Evolutionary conservation across 139 green algal species (phyloP).

Genomic region (Penium margaritaceum): DNA sequence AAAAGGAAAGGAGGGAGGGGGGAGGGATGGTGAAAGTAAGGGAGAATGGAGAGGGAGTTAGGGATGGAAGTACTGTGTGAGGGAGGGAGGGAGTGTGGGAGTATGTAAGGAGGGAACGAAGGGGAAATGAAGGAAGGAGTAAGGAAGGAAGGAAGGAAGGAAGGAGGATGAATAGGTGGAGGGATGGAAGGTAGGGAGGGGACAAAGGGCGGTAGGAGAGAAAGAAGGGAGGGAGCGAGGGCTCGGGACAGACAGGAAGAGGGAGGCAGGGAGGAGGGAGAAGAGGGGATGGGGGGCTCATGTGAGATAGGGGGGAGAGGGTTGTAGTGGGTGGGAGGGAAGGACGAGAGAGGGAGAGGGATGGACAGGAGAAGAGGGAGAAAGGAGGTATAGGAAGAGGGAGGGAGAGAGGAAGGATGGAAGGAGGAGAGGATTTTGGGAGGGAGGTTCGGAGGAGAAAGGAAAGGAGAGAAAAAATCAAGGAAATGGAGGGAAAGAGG

Average conservation of each 20-base stretch:
- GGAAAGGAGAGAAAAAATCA: no score
- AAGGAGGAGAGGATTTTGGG: no score
- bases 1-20: no score
- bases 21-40: neutral
- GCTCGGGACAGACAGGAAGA: neutral
- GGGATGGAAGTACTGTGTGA: no score
- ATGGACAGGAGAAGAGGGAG: neutral
- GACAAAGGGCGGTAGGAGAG: neutral
- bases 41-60: slow-evolving; percentile 1
- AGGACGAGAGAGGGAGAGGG: neutral
- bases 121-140: neutral
- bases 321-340: neutral
- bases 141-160: neutral
- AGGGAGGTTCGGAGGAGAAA: no score
- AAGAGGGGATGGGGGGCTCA: neutral
- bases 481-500: neutral
- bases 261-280: neutral
- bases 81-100: no score
- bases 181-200: neutral
- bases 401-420: no score
- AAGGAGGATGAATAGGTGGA: neutral
- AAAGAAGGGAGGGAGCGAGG: neutral
- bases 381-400: no score
- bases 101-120: no score
- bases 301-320: neutral